These are phyloP conservation scores for Xylaria palmicola DNA, from an alignment of 495 filamentous ascomycete genomes.

Conservation along the genomic window DNA sequence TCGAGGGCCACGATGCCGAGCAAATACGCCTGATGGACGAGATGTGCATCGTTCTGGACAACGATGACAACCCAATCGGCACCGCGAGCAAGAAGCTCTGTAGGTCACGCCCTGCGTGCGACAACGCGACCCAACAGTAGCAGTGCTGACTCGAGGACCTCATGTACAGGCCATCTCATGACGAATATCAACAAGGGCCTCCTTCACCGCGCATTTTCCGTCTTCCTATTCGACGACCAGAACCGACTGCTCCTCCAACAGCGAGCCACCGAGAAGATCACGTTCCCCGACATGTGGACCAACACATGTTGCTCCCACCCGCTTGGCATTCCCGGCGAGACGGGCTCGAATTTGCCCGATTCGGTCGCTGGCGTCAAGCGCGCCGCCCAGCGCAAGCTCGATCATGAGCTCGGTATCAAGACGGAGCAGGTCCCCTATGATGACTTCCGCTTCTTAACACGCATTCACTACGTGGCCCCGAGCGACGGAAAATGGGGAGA, in stretches of 20 bases:
- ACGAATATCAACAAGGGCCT: constrained; percentile 94
- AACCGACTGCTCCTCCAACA: constrained; percentile 90
- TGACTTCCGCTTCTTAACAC: constrained; percentile 88
- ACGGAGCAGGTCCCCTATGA: constrained; percentile 86
- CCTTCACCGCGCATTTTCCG: constrained; percentile 94
- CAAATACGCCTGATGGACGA: constrained; percentile 99
- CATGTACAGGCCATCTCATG: constrained; percentile 91
- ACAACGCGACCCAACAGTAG: not conserved
- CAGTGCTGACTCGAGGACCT: constrained; percentile 14
- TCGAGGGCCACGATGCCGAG: constrained; percentile 92
- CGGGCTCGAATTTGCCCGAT: constrained; percentile 76
- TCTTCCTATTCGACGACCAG: constrained; percentile 94
- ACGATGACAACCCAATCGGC: constrained; percentile 90
- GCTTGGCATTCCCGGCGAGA: constrained; percentile 86
- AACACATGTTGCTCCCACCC: constrained; percentile 99
- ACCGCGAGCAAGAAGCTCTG: constrained; percentile 98
- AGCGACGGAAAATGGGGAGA: constrained; percentile 98
- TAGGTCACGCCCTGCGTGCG: constrained; percentile 45
- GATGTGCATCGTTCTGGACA: constrained; percentile 94
- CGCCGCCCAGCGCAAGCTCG: constrained; percentile 87
- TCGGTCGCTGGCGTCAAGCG: constrained; percentile 82
- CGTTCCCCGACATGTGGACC: constrained; percentile 99
- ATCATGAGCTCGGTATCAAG: constrained; percentile 94
- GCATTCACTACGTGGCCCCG: constrained; percentile 97
- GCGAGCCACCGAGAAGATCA: constrained; percentile 96